Base-by-base conservation (phyloP, 2,329 filamentous ascomycete genomes). In the Neobulgaria alba region DNA sequence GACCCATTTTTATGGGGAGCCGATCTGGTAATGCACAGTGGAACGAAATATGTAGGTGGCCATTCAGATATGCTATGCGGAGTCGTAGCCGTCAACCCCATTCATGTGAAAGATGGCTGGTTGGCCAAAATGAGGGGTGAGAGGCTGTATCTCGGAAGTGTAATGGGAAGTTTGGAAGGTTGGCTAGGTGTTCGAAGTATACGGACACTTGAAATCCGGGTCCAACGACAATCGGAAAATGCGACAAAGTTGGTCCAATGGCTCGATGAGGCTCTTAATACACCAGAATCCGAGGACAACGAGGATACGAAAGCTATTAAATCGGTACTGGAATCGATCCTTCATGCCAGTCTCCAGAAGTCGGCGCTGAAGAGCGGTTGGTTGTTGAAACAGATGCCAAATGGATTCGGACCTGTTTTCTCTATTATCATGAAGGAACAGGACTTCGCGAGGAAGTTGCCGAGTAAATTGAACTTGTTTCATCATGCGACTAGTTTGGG, bases 1-100 rank as follows among this genome's bases (percentile, higher is more conserved):
- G 85, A 95, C 55, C 89, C 92, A 0, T 92, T 96, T 55, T 58
- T 62, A 19, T 82, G 75, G 60, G 90, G 87, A 34, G 87, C 83
- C 19, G 90, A 96, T 63, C 64, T 89, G 1, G 76, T 95, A 23
- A 84, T 96, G 85, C 92, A 98, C 64, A 83, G 76, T 38, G 92
- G 88, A 3, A 95, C 89, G 14, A 98, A 96, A 70, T 98, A 96
- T 64, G 77, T 98, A 51, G 92, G 92, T 15, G 92, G 92, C 0
- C 92, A 98, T 65, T 90, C 82, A 50, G 92, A 98, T 64, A 73
- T 96, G 72, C 75, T 96, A 4, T 93, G 85, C 58, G 92, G 92
- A 16, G 82, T 93, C 14, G 66, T 98, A 19, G 76, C 78, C 0
- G 74, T 88, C 4, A 67, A 73, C 37, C 72, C 73, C 12, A 61